Evolutionary conservation across 139 green algal species (phyloP), one percentile per base, ranked within the genome.

Genomic region (Penium margaritaceum): DNA sequence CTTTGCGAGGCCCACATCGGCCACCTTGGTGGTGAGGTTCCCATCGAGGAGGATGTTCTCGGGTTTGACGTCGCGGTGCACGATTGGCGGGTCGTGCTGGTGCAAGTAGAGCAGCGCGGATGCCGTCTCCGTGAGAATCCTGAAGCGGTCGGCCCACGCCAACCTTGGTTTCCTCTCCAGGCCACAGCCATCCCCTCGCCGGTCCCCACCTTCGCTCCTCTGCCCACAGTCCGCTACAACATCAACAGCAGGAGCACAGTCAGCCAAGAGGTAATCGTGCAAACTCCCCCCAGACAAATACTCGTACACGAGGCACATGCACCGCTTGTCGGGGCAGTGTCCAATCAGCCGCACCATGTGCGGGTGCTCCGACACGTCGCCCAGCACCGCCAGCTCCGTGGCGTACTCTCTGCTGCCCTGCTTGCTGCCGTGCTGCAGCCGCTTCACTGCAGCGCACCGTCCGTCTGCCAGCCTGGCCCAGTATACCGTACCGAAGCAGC

Each of bases 11-110:
- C 60, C 60, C 21, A 68, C 35, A 21, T 68, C 37, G 9, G n/a
- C 60, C 14, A 68, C 21, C 37, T 68, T 68, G 60, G n/a, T 68
- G n/a, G 38, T 46, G 60, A 21, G 60, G 37, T 68, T 68, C 12
- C 37, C 37, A 46, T 68, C 60, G 14, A 68, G 60, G 27, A 68
- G 38, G 21, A 68, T 27, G 1, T 68, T 68, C 21, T 44, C 60
- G 36, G 60, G 60, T 53, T 68, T 68, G n/a, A 68, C 27, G 19
- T 68, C 60, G 12, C 60, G 60, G 37, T 68, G 60, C 1, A 55
- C 60, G 2, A 68, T 46, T n/a, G 60, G 60, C 15, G 47, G 47
- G 1, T n/a, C 29, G 19, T 60, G 47, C 47, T 60, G 47, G 47
- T 60, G 47, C n/a, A 60, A 24, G 47, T 60, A 60, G 12, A 60